Percentiles rank a stretch among this genome's conserved stretches.
Conservation (phyloP, 768 basidiomycete genomes). For the Boletellus sp. region DNA sequence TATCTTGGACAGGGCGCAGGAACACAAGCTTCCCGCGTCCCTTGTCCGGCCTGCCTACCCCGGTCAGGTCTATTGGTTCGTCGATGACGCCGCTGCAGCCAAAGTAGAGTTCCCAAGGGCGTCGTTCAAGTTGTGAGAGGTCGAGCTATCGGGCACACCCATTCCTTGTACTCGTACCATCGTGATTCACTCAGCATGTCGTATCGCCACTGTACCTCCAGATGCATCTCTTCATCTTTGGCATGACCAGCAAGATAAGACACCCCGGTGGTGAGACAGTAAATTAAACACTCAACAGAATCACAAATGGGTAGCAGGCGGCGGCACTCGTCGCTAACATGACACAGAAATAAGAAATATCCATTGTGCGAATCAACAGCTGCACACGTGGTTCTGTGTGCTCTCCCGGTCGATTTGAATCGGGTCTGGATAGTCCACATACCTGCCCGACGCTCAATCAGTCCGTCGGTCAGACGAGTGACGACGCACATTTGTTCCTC, state of each 20-base stretch:
- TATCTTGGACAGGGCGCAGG: constrained; percentile 79
- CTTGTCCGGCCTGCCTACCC: constrained; percentile 73
- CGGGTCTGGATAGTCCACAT: constrained; percentile 98
- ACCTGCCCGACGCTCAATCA: constrained; percentile 48
- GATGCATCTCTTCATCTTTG: constrained; percentile 1
- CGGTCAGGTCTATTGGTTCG: constrained; percentile 93
- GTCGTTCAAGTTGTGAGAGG: constrained; percentile 49
- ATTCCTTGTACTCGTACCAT: constrained; percentile 27
- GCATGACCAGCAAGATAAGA: constrained; percentile 25
- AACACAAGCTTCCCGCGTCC: constrained; percentile 70
- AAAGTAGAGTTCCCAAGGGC: constrained; percentile 58
- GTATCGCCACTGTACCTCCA: constrained; percentile 12
- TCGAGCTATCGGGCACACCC: constrained; percentile 4
- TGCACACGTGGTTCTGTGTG: constrained; percentile 89
- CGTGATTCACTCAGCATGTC: constrained; percentile 15
- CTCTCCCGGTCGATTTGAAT: constrained; percentile 94
- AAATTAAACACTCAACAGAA: constrained; percentile 34
- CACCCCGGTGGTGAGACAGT: constrained; percentile 19
- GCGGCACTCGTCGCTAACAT: constrained; percentile 22
- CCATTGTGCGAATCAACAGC: constrained; percentile 54
- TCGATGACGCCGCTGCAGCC: constrained; percentile 76
- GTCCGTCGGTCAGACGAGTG: constrained; percentile 7
- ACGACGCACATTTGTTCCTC: constrained; percentile 85
- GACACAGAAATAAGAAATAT: constrained; percentile 24
- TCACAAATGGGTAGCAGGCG: constrained; percentile 33